Conservation (phyloP, 805 yeast species). For the Candida rishiriensis region DNA sequence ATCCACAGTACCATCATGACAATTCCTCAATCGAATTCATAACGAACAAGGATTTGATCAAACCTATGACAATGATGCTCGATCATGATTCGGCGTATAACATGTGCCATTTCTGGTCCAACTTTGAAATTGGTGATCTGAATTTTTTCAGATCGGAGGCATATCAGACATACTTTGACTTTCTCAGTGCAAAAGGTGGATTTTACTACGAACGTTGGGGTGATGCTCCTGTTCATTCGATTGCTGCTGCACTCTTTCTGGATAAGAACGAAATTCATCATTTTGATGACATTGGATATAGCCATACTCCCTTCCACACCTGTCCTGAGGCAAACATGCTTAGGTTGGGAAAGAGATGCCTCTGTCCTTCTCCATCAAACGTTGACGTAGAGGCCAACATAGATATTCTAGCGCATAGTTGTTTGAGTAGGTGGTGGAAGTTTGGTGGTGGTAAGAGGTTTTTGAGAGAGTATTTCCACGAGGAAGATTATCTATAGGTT, state of each 20-base stretch:
- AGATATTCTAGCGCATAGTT: constrained; percentile 48
- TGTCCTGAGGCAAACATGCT: constrained; percentile 52
- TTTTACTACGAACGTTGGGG: constrained; percentile 93
- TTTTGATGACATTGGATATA: constrained; percentile 79
- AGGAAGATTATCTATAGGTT: constrained; percentile 20
- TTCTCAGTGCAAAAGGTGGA: constrained; percentile 65
- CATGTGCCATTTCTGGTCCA: constrained; percentile 84
- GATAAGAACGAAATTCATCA: constrained; percentile 61
- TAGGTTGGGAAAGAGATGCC: constrained; percentile 54
- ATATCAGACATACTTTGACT: constrained; percentile 57
- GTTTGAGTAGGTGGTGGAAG: constrained; percentile 76
- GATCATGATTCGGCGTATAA: constrained; percentile 57
- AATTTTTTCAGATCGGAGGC: constrained; percentile 65
- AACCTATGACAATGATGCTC: constrained; percentile 35
- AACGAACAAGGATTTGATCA: constrained; percentile 48
- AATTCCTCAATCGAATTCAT: constrained; percentile 57
- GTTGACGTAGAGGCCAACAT: constrained; percentile 35
- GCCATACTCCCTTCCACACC: constrained; percentile 63
- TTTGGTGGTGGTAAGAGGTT: constrained; percentile 57
- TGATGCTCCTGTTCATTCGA: constrained; percentile 86
- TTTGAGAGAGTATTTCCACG: constrained; percentile 38
- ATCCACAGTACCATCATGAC: constrained; percentile 60
- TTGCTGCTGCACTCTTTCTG: constrained; percentile 59
- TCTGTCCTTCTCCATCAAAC: constrained; percentile 33
- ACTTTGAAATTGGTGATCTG: constrained; percentile 73